Conservation (phyloP, 805 yeast species). For the Myxozyma mucilagina region DNA sequence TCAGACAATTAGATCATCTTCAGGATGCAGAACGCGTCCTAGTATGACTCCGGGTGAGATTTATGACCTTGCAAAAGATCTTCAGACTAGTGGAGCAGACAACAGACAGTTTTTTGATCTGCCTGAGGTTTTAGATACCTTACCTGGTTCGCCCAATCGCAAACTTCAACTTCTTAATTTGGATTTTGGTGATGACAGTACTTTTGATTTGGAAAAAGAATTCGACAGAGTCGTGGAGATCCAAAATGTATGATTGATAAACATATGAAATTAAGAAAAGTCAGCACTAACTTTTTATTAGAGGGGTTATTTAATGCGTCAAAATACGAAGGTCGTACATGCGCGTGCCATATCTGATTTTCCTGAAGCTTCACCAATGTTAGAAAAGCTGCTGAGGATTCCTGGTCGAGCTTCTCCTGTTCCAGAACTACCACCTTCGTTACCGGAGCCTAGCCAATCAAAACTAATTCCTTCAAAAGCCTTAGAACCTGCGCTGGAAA, state of each 20-base stretch:
- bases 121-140: conserved; percentile 5
- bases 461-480: no score
- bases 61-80: conserved; percentile 8
- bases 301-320: conserved; percentile 29
- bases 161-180: conserved; percentile 13
- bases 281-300: not conserved
- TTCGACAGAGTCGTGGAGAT: conserved; percentile 27
- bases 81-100: conserved; percentile 12
- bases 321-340: conserved; percentile 25
- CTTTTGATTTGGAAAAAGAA: conserved; percentile 22
- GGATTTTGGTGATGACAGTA: conserved; percentile 15
- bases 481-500: not conserved
- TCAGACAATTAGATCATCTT: conserved; percentile 22
- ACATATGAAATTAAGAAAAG: no score
- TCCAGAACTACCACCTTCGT: not conserved
- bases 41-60: conserved; percentile 27
- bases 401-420: not conserved
- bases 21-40: conserved; percentile 24
- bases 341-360: conserved; percentile 24
- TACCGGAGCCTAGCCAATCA: no score
- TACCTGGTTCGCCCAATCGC: conserved; percentile 2
- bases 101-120: conserved; percentile 9
- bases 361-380: conserved; percentile 1
- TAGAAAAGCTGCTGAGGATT: not conserved
- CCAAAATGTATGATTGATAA: conserved; percentile 12